Percentiles rank a stretch among this genome's conserved stretches.
Conservation (phyloP, 1,284 basidiomycete genomes). For the Sanghuangporus weigelae region DNA sequence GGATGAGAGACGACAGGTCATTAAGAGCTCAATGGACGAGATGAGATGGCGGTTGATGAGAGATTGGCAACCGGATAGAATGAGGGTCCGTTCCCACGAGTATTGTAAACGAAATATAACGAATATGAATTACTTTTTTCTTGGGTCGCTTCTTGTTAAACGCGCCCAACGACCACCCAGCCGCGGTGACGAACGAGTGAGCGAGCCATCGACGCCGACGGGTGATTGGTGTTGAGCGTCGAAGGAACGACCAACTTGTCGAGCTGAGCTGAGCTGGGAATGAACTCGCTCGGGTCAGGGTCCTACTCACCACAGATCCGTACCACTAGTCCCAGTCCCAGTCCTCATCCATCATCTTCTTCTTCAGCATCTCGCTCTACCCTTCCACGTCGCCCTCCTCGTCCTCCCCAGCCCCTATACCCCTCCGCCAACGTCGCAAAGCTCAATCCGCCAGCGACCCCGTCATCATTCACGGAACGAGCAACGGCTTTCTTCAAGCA, state of each 20-base stretch:
- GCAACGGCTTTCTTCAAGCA: slow-evolving; percentile 16
- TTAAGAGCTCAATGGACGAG: background rate
- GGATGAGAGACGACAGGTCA: background rate
- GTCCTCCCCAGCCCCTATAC: background rate
- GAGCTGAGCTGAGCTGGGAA: slow-evolving; percentile 1
- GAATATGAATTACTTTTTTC: background rate
- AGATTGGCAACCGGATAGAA: background rate
- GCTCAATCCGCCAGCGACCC: background rate
- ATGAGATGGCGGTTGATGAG: background rate
- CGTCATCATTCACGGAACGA: slow-evolving; percentile 13
- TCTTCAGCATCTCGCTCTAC: background rate
- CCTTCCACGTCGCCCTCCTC: background rate
- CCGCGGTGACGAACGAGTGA: background rate
- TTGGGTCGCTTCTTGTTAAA: background rate
- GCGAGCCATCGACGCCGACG: background rate
- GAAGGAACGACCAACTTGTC: background rate
- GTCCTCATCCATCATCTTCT: background rate
- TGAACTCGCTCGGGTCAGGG: slow-evolving; percentile 14
- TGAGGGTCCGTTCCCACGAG: background rate
- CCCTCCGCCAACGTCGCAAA: background rate
- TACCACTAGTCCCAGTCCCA: background rate
- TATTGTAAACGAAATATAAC: background rate
- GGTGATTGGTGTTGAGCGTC: background rate
- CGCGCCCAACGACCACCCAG: background rate
- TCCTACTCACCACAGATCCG: slow-evolving; percentile 11